Evolutionary conservation across 1,139 yeast species (phyloP), one percentile per base, ranked within the genome.

Genomic region (Magnusiomyces tetraspermus): DNA sequence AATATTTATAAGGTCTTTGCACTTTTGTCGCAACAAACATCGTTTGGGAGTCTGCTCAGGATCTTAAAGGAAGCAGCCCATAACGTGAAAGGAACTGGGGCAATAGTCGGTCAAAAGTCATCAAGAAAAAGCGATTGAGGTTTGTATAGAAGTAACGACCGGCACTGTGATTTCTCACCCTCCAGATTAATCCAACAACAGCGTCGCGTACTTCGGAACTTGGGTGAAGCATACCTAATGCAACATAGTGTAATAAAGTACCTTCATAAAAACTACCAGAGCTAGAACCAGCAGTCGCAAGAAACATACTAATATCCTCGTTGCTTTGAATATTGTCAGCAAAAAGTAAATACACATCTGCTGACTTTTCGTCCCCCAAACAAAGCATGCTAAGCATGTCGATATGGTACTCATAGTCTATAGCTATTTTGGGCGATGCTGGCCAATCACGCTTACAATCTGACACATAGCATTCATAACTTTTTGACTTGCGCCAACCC

Each of bases 191-290:
- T n/a, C 60, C 58, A 21, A 59, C 63, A 1, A 65, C 63, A 49
- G 61, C 61, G 3, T 57, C 48, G 23, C 72, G 60, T 8, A 67
- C 66, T 19, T 57, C 57, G 2, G 59, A 51, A 47, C 58, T 61
- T n/a, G 65, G 66, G 56, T 70, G 73, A 53, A 68, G 67, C 37
- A 70, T 57, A 2, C 73, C 73, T 44, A 63, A 55, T 3, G 67
- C 65, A 28, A 70, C 51, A 47, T 63, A 65, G 53, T 62, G 62
- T 47, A 70, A 57, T 10, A 15, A 17, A 17, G 17, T n/a, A 11
- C 11, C 11, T 11, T 11, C 33, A 1, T 61, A 54, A 37, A 67
- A 63, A 23, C 51, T 36, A 67, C 17, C 40, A 6, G 17, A 10
- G 40, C 19, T 36, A n/a, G 13, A 13, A 15, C 28, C 17, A 1